Conservation (phyloP, 257 asterid genomes). For the Pogostemon cablin region DNA sequence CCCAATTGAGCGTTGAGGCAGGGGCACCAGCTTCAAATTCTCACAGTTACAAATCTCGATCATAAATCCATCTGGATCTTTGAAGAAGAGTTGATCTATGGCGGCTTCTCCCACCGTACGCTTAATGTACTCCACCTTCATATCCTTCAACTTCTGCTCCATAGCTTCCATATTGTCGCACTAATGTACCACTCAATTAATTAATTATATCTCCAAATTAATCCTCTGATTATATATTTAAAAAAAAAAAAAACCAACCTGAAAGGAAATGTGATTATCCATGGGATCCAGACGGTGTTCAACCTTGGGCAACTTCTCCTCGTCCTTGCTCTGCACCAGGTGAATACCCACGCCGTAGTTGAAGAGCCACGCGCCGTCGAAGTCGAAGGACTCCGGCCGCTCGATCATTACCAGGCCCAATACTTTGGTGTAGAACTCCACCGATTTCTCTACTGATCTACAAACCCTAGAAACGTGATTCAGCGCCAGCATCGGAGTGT, state of each 20-base stretch:
- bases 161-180: slow-evolving; percentile 65
- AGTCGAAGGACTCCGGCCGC: slow-evolving; percentile 65
- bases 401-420: slow-evolving; percentile 60
- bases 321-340: slow-evolving; percentile 55
- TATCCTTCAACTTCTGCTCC: slow-evolving; percentile 56
- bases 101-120: slow-evolving; percentile 58
- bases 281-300: slow-evolving; percentile 58
- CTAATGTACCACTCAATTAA: slow-evolving; percentile 22
- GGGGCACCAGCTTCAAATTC: slow-evolving; percentile 61
- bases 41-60: slow-evolving; percentile 84
- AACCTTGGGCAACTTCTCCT: slow-evolving; percentile 43
- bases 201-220: not conserved
- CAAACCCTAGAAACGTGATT: slow-evolving; percentile 78
- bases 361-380: slow-evolving; percentile 86
- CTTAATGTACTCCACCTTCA: slow-evolving; percentile 49
- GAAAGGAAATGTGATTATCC: slow-evolving; percentile 77
- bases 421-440: slow-evolving; percentile 61
- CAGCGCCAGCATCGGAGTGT: slow-evolving; percentile 60
- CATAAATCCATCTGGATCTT: slow-evolving; percentile 83
- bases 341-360: slow-evolving; percentile 85
- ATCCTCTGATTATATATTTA: not conserved
- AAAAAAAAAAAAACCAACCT: slow-evolving; percentile 35
- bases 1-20: slow-evolving; percentile 52
- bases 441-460: slow-evolving; percentile 51
- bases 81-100: slow-evolving; percentile 70